phyloP scores from a whole-genome alignment of 257 asterid genomes.

The Nicotiana paniculata region DNA sequence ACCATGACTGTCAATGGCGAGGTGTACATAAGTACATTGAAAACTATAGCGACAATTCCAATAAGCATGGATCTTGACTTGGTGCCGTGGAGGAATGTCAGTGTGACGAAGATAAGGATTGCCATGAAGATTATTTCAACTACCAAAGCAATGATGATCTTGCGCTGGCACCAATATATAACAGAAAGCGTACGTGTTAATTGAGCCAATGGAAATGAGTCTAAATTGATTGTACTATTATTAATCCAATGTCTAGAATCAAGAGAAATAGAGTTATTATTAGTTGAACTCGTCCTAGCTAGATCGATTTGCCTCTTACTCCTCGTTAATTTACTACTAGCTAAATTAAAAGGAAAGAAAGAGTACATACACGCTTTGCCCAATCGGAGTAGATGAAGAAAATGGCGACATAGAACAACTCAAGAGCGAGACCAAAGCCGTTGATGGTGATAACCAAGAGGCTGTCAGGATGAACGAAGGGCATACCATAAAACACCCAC shows the following conservation, averaged over 20 bases:
- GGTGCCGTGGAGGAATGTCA: constrained; percentile 36
- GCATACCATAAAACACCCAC: constrained; percentile 76
- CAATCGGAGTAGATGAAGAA: constrained; percentile 46
- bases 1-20: constrained; percentile 70
- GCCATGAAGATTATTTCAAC: constrained; percentile 23
- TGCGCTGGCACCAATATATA: constrained; percentile 26
- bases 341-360: too few relatives aligned
- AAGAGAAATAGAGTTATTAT: too few relatives aligned
- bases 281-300: too few relatives aligned
- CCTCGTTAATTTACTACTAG: too few relatives aligned
- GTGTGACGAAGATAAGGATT: constrained; percentile 19
- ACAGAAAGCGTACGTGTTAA: too few relatives aligned
- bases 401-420: constrained; percentile 24
- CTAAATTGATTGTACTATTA: too few relatives aligned
- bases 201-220: neutral
- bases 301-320: too few relatives aligned
- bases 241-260: too few relatives aligned
- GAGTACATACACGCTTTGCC: constrained; percentile 34
- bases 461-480: constrained; percentile 57
- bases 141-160: constrained; percentile 24
- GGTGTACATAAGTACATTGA: constrained; percentile 49
- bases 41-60: constrained; percentile 39
- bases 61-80: constrained; percentile 33
- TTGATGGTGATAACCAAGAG: constrained; percentile 58
- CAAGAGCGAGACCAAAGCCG: constrained; percentile 42